A percentile compares a stretch with the other conserved stretches of the same genome.
phyloP scores from a whole-genome alignment of 768 basidiomycete species.

The Clitopilus passeckerianus region DNA sequence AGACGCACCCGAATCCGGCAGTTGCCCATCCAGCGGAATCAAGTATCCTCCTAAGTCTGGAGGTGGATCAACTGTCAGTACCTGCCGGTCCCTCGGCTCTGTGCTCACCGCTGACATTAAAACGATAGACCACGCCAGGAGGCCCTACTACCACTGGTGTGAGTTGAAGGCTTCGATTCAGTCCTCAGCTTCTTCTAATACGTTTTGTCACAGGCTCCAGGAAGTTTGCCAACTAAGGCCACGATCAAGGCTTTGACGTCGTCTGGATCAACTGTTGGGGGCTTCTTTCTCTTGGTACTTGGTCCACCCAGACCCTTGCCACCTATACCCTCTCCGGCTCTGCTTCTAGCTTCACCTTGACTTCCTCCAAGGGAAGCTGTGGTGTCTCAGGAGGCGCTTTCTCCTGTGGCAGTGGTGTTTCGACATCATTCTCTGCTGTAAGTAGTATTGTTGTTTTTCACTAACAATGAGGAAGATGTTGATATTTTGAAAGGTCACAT shows the following conservation, averaged over 20 bases:
- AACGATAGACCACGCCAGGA: constrained; percentile 9
- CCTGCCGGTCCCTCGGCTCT: not conserved
- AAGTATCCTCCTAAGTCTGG: constrained; percentile 56
- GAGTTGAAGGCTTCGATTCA: not conserved
- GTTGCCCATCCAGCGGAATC: constrained; percentile 54
- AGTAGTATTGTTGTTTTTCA: constrained; percentile 16
- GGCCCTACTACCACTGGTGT: constrained; percentile 12
- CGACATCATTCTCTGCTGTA: constrained; percentile 49
- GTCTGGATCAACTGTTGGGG: constrained; percentile 36
- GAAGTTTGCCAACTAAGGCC: constrained; percentile 38
- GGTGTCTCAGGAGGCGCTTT: constrained; percentile 41
- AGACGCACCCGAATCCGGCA: constrained; percentile 47
- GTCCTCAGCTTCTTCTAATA: not conserved
- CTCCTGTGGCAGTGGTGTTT: constrained; percentile 47
- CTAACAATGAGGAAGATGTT: not conserved
- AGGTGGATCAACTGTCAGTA: constrained; percentile 20
- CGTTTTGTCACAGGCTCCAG: constrained; percentile 7
- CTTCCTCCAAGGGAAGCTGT: constrained; percentile 55
- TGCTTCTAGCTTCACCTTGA: constrained; percentile 48
- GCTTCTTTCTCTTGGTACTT: constrained; percentile 50
- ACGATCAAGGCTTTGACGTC: constrained; percentile 36
- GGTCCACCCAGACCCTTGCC: constrained; percentile 58
- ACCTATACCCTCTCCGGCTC: constrained; percentile 48
- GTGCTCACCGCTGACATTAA: not conserved
- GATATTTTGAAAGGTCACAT: constrained; percentile 30